Evolutionary conservation across 176 grass and related monocot species (phyloP).

Genomic region (Cenchrus americanus): DNA sequence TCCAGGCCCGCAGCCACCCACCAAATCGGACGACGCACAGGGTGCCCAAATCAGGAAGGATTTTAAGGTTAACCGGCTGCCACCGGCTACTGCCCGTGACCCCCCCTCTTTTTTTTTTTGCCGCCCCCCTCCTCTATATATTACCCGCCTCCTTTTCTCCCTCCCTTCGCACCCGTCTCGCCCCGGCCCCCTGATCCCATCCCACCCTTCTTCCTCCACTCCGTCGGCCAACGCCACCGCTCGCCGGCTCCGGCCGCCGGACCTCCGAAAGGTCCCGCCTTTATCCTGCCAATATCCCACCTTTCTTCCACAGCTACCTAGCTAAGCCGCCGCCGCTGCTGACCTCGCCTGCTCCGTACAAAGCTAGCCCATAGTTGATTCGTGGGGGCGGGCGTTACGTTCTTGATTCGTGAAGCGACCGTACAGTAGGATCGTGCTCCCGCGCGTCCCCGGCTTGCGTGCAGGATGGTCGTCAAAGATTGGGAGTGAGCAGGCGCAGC

Average conservation of each 20-base stretch:
- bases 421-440: not conserved
- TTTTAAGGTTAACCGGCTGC: slow-evolving; percentile 75
- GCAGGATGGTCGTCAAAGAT: slow-evolving; percentile 43
- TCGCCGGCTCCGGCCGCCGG: slow-evolving; percentile 16
- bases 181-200: slow-evolving; percentile 9
- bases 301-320: not conserved
- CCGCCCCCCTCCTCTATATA: slow-evolving; percentile 43
- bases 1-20: slow-evolving; percentile 30
- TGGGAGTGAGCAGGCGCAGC: slow-evolving; percentile 39
- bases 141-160: slow-evolving; percentile 49
- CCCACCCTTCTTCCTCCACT: not conserved
- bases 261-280: not conserved
- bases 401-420: slow-evolving; percentile 32
- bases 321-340: not conserved
- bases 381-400: no score
- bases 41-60: slow-evolving; percentile 60
- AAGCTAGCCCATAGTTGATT: not conserved
- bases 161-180: slow-evolving; percentile 1
- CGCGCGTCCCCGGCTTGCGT: not conserved
- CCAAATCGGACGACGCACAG: slow-evolving; percentile 37
- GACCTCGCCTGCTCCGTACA: not conserved
- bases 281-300: not conserved
- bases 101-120: not conserved
- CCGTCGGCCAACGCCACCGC: slow-evolving; percentile 16
- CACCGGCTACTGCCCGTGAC: slow-evolving; percentile 45